Evolutionary conservation across 176 grass and related monocot genomes (phyloP), one percentile per base, ranked within the genome.

Genomic region (Otatea glauca): DNA sequence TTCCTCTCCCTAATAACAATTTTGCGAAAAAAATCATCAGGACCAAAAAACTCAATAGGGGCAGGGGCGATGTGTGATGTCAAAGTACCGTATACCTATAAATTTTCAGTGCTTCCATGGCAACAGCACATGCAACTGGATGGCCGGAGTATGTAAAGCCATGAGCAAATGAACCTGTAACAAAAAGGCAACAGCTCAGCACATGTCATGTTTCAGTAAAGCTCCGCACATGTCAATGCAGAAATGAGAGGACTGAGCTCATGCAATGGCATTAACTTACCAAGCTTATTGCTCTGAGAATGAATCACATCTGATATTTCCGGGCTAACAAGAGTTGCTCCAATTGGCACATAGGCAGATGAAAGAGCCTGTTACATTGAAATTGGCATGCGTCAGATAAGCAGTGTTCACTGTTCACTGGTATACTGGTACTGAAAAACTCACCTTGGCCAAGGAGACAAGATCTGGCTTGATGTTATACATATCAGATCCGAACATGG

Each of bases 221-320:
- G 20, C 17, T 86, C 47, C 60, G 11, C 20, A 72, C 17, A 2
- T 84, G 68, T 9, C 75, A 81, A 48, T 63, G 6, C 25, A 80
- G 11, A 68, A 84, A 79, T 6, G 5, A 29, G 71, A 61, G n/a
- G 29, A 7, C 18, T 80, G 11, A 85, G 63, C 20, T 76, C 39
- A 77, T 6, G 75, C 62, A 65, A 62, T 34, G 48, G 6, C 42
- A 79, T 34, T 72, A 77, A 42, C 69, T 74, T 94, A 99, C 96
- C 96, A 44, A 99, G 93, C 70, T 96, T 96, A 74, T 92, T 99
- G 88, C 96, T 99, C 84, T 99, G 93, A 87, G 93, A 94, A 88
- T 96, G 76, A 76, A 99, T 88, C 44, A 99, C 91, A 37, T 92
- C 89, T 77, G 88, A 80, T 87, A 99, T 96, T 92, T 99, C 91